Evolutionary conservation across 306 rosid species (phyloP).

Genomic region (Phaseolus lunatus): DNA sequence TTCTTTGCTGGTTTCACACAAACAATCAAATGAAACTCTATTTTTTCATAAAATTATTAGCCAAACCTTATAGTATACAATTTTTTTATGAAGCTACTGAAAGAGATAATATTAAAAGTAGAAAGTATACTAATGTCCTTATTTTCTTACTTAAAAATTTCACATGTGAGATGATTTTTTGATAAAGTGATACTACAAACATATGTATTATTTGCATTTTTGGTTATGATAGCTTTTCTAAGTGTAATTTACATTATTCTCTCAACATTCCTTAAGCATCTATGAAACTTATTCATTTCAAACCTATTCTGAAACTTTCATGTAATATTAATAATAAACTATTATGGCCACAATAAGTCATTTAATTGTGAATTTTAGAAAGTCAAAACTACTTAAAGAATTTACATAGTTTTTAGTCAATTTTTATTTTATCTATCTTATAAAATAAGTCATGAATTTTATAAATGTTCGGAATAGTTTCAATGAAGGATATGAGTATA

Average conservation of each 20-base stretch:
- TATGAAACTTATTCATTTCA: background rate
- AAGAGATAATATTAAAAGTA: background rate
- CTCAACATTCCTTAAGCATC: background rate
- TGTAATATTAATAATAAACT: background rate
- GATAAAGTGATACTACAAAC: background rate
- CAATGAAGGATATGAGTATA: too few relatives aligned
- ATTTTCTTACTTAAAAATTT: background rate
- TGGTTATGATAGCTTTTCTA: background rate
- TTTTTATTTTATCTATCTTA: background rate
- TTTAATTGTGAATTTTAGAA: background rate
- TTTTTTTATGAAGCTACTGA: background rate
- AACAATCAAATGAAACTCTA: background rate
- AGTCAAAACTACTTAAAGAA: background rate
- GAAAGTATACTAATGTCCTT: background rate
- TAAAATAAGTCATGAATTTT: background rate
- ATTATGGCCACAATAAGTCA: background rate
- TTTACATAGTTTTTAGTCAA: background rate
- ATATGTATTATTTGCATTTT: background rate
- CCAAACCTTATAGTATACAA: too few relatives aligned
- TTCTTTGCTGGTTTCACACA: slow-evolving; percentile 41
- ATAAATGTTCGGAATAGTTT: background rate
- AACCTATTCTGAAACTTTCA: background rate
- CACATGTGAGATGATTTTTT: background rate
- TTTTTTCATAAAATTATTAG: background rate
- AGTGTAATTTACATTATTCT: background rate